Percentiles rank a stretch among this genome's conserved stretches.
Evolutionary conservation across 768 basidiomycete genomes (phyloP).

Genomic region (Kwoniella newhampshirensis): DNA sequence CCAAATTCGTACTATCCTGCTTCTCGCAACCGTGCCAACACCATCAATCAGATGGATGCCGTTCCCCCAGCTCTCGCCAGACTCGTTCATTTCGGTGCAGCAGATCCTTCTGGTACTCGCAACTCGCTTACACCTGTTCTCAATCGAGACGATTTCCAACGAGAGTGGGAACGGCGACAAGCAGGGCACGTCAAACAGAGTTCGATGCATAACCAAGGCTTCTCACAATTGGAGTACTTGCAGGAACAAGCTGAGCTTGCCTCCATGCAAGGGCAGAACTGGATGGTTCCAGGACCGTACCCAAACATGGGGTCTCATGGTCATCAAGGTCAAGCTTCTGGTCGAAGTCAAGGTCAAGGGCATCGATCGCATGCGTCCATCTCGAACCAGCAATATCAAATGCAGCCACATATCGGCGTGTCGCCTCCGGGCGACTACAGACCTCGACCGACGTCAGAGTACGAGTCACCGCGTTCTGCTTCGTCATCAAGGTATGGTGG

Average conservation of each 20-base stretch:
- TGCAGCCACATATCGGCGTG: slow-evolving; percentile 44
- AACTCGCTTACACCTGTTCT: slow-evolving; percentile 82
- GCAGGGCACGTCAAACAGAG: slow-evolving; percentile 57
- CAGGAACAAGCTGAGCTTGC: slow-evolving; percentile 77
- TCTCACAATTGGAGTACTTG: slow-evolving; percentile 85
- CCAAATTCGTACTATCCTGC: slow-evolving; percentile 63
- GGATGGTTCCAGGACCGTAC: slow-evolving; percentile 41
- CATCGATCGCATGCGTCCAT: slow-evolving; percentile 21
- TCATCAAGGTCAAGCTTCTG: not conserved
- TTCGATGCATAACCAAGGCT: slow-evolving; percentile 63
- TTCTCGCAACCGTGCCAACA: slow-evolving; percentile 76
- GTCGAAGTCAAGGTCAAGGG: slow-evolving; percentile 10
- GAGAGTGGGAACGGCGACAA: slow-evolving; percentile 92
- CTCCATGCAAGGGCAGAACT: slow-evolving; percentile 35
- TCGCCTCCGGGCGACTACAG: slow-evolving; percentile 21
- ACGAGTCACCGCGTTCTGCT: slow-evolving; percentile 6
- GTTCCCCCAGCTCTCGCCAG: slow-evolving; percentile 93
- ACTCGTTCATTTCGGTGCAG: slow-evolving; percentile 77
- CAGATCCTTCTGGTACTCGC: slow-evolving; percentile 52
- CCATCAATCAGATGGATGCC: slow-evolving; percentile 84
- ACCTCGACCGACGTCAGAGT: slow-evolving; percentile 1
- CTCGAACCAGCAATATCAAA: slow-evolving; percentile 27
- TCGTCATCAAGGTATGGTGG: slow-evolving; percentile 8
- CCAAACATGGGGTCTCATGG: slow-evolving; percentile 1
- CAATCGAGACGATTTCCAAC: slow-evolving; percentile 89